A percentile compares a stretch with the other conserved stretches of the same genome.
Conservation (phyloP, 106 monocot species). For the Acorus calamus region DNA sequence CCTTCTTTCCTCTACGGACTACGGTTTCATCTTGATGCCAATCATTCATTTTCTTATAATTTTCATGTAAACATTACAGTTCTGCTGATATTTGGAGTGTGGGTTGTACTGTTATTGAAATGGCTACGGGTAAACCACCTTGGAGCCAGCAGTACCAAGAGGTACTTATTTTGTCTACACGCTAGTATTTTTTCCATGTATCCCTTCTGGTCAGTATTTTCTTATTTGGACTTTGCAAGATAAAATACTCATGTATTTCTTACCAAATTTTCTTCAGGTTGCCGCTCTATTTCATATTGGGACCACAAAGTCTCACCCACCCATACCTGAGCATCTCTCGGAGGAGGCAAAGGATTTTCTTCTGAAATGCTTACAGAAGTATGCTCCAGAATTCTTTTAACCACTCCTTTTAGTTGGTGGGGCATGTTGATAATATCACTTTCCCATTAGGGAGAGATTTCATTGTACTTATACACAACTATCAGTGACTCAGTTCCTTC, state of each 20-base stretch:
- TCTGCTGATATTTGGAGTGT: conserved; percentile 99
- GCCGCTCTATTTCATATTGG: conserved; percentile 86
- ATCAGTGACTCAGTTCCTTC: no score
- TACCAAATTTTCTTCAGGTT: conserved; percentile 42
- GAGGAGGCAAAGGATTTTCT: conserved; percentile 88
- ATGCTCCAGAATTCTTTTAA: conserved; percentile 4
- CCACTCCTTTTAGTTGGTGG: no score
- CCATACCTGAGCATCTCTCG: conserved; percentile 92
- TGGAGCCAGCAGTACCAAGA: conserved; percentile 98
- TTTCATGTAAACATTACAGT: conserved; percentile 20
- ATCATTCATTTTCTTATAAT: neutral
- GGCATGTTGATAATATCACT: no score
- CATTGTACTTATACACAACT: no score
- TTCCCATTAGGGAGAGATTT: no score
- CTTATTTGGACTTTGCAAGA: no score
- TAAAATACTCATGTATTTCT: conserved; percentile 1
- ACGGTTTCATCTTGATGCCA: neutral
- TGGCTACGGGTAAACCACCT: conserved; percentile 99
- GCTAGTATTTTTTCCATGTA: neutral
- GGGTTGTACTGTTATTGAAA: conserved; percentile 97
- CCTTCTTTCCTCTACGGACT: no score
- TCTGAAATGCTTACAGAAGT: conserved; percentile 95
- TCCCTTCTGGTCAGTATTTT: neutral
- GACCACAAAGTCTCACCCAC: conserved; percentile 93
- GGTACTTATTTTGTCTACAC: conserved; percentile 12